Evolutionary conservation across 1,284 basidiomycete genomes (phyloP).

Genomic region (Heterobasidion parviporum): DNA sequence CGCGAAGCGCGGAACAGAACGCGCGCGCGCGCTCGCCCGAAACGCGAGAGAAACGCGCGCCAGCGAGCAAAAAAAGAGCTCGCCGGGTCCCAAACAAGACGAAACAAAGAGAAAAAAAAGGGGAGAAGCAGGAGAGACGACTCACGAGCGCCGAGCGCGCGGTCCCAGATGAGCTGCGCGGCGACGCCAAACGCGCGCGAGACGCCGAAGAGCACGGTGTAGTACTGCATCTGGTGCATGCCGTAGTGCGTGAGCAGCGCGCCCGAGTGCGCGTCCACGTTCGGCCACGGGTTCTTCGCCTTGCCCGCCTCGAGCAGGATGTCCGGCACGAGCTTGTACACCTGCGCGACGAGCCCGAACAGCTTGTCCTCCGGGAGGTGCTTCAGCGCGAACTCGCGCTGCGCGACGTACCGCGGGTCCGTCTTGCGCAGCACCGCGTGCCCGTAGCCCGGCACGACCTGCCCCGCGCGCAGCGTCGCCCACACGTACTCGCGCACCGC

Average conservation of each 20-base stretch:
- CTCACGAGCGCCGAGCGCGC: slow-evolving; percentile 87
- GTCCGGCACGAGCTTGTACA: slow-evolving; percentile 89
- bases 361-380: slow-evolving; percentile 82
- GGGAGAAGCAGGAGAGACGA: slow-evolving; percentile 12
- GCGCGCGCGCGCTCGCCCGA: too few relatives aligned
- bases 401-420: slow-evolving; percentile 95
- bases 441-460: slow-evolving; percentile 92
- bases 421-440: slow-evolving; percentile 97
- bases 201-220: slow-evolving; percentile 96
- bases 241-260: slow-evolving; percentile 90
- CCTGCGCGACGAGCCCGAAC: slow-evolving; percentile 90
- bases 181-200: slow-evolving; percentile 89
- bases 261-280: slow-evolving; percentile 97
- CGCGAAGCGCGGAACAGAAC: neutral
- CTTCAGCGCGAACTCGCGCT: slow-evolving; percentile 90
- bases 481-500: slow-evolving; percentile 90
- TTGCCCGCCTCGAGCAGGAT: slow-evolving; percentile 93
- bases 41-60: neutral
- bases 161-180: slow-evolving; percentile 91
- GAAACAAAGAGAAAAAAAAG: neutral
- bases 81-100: neutral
- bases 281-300: slow-evolving; percentile 91
- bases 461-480: slow-evolving; percentile 84
- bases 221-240: slow-evolving; percentile 85
- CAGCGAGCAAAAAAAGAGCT: too few relatives aligned